Evolutionary conservation across 2,329 filamentous ascomycete species (phyloP), one percentile per base, ranked within the genome.

Genomic region (Aspergillus brunneoviolaceus): DNA sequence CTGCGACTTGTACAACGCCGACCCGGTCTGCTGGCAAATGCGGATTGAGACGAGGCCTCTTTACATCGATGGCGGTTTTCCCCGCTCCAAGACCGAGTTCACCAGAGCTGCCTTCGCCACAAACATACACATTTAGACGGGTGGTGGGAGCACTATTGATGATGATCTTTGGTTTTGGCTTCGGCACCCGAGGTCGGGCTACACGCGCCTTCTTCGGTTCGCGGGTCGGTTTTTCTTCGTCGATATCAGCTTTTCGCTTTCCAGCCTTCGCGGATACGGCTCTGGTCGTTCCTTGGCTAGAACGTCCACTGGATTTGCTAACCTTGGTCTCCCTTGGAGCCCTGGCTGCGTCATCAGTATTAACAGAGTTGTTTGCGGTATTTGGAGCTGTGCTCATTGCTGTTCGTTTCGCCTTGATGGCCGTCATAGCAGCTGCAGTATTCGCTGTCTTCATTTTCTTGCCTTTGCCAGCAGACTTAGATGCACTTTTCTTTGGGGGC

Each of bases 41-140:
- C 51, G 82, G 78, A 71, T 91, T 91, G 60, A 89, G 78, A 55
- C 89, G 88, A 19, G 91, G 91, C 31, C 88, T 85, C 79, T 89
- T 89, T 67, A 91, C 88, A 66, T 92, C 88, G 65, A 90, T 85
- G 47, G 83, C 79, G 67, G 86, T 86, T 71, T 85, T 87, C 62
- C 83, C 85, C 2, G 82, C 76, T 42, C 91, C 91, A 19, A 96
- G 84, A 42, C 91, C 91, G 49, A 96, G 87, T 78, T 96, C 91
- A 66, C 91, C 91, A n/a, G 87, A 87, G 62, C 85, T 85, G 42
- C 90, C 91, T 74, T 92, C 89, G 55, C 91, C 91, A 68, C 91
- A 94, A 55, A 93, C 89, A 70, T 88, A 94, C 60, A 95, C 80
- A 69, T 93, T 87, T 60, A 95, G 82, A 29, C 69, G 70, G 42